These are phyloP conservation scores for Periconia sp. DNA, from an alignment of 2,329 filamentous ascomycete genomes.

Conservation along the genomic window DNA sequence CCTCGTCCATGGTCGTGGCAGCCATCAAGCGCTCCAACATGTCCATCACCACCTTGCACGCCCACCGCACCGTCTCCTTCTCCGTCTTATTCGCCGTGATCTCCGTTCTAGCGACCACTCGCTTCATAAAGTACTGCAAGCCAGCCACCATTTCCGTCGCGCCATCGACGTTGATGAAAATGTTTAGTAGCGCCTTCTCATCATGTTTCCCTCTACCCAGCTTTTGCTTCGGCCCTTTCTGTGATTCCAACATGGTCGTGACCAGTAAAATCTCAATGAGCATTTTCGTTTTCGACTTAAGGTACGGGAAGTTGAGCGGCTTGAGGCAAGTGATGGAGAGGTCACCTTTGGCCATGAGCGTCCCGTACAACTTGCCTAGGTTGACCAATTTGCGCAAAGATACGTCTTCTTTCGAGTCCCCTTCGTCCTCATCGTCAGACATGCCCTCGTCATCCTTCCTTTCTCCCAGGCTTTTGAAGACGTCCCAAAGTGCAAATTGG, in stretches of 20 bases:
- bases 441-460: slow-evolving; percentile 68
- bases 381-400: slow-evolving; percentile 68
- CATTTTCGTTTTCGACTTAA: slow-evolving; percentile 75
- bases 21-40: slow-evolving; percentile 44
- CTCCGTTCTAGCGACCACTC: slow-evolving; percentile 72
- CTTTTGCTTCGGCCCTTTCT: slow-evolving; percentile 55
- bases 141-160: slow-evolving; percentile 73
- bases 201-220: slow-evolving; percentile 45
- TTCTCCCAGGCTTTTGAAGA: slow-evolving; percentile 87
- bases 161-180: slow-evolving; percentile 70
- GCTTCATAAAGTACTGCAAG: slow-evolving; percentile 80
- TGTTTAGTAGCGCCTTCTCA: slow-evolving; percentile 65
- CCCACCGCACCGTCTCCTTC: slow-evolving; percentile 56
- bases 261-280: slow-evolving; percentile 85
- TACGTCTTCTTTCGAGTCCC: slow-evolving; percentile 58
- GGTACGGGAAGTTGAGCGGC: slow-evolving; percentile 77
- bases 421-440: slow-evolving; percentile 60
- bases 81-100: slow-evolving; percentile 57
- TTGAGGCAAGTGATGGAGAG: slow-evolving; percentile 66
- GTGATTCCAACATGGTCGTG: slow-evolving; percentile 72
- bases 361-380: slow-evolving; percentile 70
- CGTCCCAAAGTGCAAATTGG: slow-evolving; percentile 83
- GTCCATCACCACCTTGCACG: slow-evolving; percentile 46
- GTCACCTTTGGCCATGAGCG: slow-evolving; percentile 65
- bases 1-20: slow-evolving; percentile 48